phyloP scores from a whole-genome alignment of 148 eudicot genomes.

The Vaccinium vitisidaea region DNA sequence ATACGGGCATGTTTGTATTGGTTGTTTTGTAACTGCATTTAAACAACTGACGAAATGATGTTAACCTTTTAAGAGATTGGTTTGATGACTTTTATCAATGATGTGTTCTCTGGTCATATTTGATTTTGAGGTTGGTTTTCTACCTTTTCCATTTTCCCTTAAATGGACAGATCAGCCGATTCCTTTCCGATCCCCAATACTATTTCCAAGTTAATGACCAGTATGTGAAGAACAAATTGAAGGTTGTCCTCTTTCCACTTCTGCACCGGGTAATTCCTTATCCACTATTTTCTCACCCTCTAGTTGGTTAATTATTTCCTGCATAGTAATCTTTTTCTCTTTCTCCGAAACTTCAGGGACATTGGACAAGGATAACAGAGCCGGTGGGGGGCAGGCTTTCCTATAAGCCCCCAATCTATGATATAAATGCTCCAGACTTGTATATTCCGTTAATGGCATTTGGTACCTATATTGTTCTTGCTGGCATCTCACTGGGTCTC shows the following conservation, averaged over 20 bases:
- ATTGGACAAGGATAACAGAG: constrained; percentile 97
- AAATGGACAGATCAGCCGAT: constrained; percentile 71
- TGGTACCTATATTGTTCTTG: constrained; percentile 85
- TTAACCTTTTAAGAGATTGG: background rate
- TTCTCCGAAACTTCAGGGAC: constrained; percentile 47
- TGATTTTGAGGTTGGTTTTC: background rate
- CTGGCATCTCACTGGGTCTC: constrained; percentile 76
- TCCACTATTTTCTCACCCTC: background rate
- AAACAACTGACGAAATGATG: background rate
- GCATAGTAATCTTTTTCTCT: constrained; percentile 5
- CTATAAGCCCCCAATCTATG: constrained; percentile 89
- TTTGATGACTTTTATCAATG: background rate
- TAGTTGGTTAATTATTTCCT: background rate
- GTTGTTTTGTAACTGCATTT: background rate
- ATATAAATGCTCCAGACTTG: constrained; percentile 91
- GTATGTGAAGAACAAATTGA: constrained; percentile 91
- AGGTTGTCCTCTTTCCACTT: constrained; percentile 89
- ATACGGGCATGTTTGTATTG: background rate
- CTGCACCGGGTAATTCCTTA: constrained; percentile 76
- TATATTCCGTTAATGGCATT: constrained; percentile 95
- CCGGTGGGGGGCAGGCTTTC: constrained; percentile 97
- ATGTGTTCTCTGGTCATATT: background rate
- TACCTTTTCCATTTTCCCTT: background rate
- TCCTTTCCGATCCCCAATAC: constrained; percentile 88
- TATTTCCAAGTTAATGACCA: constrained; percentile 98